These are phyloP conservation scores for Aureobasidium leucospermi DNA, from an alignment of 2,329 filamentous ascomycete genomes.

Conservation along the genomic window DNA sequence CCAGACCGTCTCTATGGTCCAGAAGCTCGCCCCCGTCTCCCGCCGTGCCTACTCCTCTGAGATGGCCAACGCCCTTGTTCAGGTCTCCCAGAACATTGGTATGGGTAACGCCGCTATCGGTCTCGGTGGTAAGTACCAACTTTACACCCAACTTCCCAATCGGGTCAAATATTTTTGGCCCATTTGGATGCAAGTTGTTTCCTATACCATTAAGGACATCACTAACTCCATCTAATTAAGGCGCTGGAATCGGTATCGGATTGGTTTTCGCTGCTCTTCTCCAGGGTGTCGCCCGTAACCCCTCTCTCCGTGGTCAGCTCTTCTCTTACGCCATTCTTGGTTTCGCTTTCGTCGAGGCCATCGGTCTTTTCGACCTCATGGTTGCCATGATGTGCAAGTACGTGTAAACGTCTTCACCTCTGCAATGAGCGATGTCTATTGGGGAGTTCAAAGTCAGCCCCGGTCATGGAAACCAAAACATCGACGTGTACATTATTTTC, in stretches of 20 bases:
- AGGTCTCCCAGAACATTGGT: slow-evolving; percentile 85
- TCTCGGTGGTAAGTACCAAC: slow-evolving; percentile 51
- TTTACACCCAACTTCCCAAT: not conserved
- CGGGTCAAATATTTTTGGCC: not conserved
- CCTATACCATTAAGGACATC: not conserved
- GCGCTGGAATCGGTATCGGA: slow-evolving; percentile 90
- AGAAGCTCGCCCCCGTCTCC: slow-evolving; percentile 46
- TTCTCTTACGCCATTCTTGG: slow-evolving; percentile 94
- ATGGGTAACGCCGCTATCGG: slow-evolving; percentile 86
- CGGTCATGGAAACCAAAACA: slow-evolving; percentile 13
- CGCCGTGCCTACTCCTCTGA: slow-evolving; percentile 74
- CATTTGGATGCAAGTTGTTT: not conserved
- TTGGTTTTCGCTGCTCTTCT: slow-evolving; percentile 87
- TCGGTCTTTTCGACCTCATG: slow-evolving; percentile 83
- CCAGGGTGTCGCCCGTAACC: slow-evolving; percentile 87
- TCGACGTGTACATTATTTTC: slow-evolving; percentile 14
- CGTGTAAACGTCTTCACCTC: slow-evolving; percentile 25
- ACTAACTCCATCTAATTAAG: slow-evolving; percentile 24
- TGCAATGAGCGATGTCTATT: slow-evolving; percentile 8
- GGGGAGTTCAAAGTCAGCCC: slow-evolving; percentile 6
- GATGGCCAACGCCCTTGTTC: slow-evolving; percentile 80
- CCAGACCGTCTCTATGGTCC: slow-evolving; percentile 57
- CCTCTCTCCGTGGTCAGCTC: slow-evolving; percentile 86
- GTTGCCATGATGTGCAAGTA: slow-evolving; percentile 85
- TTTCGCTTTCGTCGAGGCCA: slow-evolving; percentile 92